Evolutionary conservation across 2,329 filamentous ascomycete genomes (phyloP).

Genomic region (Elsinoe ampelina): DNA sequence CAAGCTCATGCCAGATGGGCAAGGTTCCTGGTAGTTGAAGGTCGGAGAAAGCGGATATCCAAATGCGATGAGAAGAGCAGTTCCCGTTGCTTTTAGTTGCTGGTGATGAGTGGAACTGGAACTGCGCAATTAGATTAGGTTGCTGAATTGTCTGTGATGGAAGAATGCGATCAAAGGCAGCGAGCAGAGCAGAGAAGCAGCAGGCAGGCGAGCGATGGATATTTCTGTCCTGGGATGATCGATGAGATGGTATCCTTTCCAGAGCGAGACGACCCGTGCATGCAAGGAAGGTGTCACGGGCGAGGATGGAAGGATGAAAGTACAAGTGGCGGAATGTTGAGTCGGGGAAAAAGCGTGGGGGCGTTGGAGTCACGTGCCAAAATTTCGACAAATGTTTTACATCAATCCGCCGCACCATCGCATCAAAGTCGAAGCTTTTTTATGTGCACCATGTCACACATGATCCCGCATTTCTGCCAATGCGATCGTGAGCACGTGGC

Average conservation of each 20-base stretch:
- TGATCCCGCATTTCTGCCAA: too few species aligned
- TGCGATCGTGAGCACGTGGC: too few species aligned
- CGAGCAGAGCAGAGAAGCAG: not conserved
- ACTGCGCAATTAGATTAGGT: constrained; percentile 3
- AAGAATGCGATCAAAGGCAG: not conserved
- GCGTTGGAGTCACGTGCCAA: not conserved
- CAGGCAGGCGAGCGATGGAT: not conserved
- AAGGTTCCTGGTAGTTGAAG: not conserved
- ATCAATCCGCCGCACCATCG: too few species aligned
- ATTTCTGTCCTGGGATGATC: not conserved
- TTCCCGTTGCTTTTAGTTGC: not conserved
- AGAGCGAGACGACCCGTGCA: not conserved
- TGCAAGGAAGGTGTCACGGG: not conserved
- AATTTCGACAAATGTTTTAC: too few species aligned
- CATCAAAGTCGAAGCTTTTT: too few species aligned
- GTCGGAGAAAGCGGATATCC: not conserved
- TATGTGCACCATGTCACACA: too few species aligned
- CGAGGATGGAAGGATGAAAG: not conserved
- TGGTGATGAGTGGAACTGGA: not conserved
- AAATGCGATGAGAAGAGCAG: not conserved
- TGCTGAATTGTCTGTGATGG: not conserved
- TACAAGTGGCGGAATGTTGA: not conserved
- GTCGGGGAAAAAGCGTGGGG: not conserved
- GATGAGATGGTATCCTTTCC: too few species aligned
- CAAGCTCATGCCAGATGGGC: constrained; percentile 12